A percentile compares a stretch with the other conserved stretches of the same genome.
Conservation (phyloP, 345 rosid species). For the Gossypium rotundifolium region DNA sequence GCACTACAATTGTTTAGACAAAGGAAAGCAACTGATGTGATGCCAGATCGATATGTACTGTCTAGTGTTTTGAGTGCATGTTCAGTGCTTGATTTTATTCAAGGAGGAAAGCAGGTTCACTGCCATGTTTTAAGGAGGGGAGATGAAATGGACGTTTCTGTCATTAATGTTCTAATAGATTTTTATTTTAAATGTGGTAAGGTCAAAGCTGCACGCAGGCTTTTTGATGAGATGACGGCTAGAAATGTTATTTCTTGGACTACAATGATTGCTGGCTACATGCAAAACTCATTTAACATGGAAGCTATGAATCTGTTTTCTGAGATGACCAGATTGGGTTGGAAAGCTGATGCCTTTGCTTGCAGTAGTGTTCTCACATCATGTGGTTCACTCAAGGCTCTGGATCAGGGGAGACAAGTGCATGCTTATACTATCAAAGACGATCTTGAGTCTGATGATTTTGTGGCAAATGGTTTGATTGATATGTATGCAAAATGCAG, state of each 20-base stretch:
- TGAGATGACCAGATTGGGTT: conserved; percentile 38
- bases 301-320: conserved; percentile 52
- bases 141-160: conserved; percentile 51
- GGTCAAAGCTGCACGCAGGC: conserved; percentile 34
- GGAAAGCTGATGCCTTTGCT: conserved; percentile 55
- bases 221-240: conserved; percentile 46
- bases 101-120: conserved; percentile 75
- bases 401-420: conserved; percentile 53
- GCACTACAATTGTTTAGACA: conserved; percentile 43
- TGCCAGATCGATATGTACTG: conserved; percentile 51
- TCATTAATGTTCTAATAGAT: conserved; percentile 58
- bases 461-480: conserved; percentile 53
- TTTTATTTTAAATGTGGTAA: conserved; percentile 56
- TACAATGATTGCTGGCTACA: conserved; percentile 62
- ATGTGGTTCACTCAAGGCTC: conserved; percentile 53
- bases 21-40: conserved; percentile 29
- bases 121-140: conserved; percentile 50
- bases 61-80: conserved; percentile 62
- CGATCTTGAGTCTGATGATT: conserved; percentile 46
- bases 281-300: conserved; percentile 48
- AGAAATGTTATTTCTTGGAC: conserved; percentile 66
- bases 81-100: conserved; percentile 36
- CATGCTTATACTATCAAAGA: conserved; percentile 59
- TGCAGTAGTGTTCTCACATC: conserved; percentile 70
- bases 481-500: conserved; percentile 73